phyloP scores from a whole-genome alignment of 1,284 basidiomycete genomes.

The Porogramme epimiltina region DNA sequence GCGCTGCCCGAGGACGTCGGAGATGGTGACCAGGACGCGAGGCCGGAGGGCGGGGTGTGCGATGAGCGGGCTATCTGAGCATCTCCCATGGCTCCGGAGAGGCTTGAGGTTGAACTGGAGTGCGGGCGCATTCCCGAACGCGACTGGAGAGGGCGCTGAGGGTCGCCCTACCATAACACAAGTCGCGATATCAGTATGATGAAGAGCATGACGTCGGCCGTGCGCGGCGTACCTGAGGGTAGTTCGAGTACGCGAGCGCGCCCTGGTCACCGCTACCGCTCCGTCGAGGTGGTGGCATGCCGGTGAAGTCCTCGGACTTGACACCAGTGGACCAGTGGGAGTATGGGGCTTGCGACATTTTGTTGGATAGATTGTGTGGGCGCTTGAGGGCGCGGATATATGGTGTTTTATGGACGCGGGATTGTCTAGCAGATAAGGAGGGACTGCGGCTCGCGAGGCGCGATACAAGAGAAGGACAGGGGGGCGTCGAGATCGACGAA shows the following conservation, averaged over 20 bases:
- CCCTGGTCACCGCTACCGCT: constrained; percentile 30
- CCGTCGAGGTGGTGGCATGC: constrained; percentile 24
- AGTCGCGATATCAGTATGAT: no score
- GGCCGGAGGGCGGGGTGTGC: constrained; percentile 35
- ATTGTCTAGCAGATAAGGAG: constrained; percentile 22
- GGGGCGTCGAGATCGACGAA: constrained; percentile 17
- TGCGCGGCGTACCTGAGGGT: constrained; percentile 22
- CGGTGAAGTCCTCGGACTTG: constrained; percentile 27
- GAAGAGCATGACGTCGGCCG: background rate
- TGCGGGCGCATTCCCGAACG: constrained; percentile 18
- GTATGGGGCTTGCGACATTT: constrained; percentile 33
- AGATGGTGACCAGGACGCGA: constrained; percentile 29
- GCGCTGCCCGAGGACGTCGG: constrained; percentile 14
- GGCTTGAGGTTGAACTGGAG: constrained; percentile 45
- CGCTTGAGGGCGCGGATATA: constrained; percentile 17
- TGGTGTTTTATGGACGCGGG: constrained; percentile 18
- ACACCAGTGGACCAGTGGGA: constrained; percentile 28
- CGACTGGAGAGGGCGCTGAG: constrained; percentile 18
- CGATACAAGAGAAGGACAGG: constrained; percentile 17
- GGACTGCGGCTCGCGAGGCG: constrained; percentile 23
- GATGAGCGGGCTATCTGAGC: constrained; percentile 40
- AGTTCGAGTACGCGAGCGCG: constrained; percentile 24
- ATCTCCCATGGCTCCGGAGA: constrained; percentile 66
- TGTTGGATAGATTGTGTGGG: constrained; percentile 14
- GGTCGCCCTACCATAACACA: constrained; percentile 6